phyloP scores from a whole-genome alignment of 1,139 yeast species.

The Kodamaea arcana region DNA sequence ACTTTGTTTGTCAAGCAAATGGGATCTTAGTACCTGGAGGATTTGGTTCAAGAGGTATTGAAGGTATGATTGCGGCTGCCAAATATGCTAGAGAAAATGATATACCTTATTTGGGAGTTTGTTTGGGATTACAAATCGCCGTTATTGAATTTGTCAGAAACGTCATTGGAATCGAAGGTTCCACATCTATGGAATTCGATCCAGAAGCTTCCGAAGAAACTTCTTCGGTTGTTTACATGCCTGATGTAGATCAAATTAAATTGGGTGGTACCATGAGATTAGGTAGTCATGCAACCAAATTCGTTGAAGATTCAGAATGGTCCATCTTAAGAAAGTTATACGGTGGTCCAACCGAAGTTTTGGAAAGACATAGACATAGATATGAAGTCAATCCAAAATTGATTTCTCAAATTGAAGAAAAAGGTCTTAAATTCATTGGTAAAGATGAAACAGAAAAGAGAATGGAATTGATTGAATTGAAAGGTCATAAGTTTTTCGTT shows the following conservation, averaged over 20 bases:
- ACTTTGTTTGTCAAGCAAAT: slow-evolving; percentile 86
- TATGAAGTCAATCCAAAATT: slow-evolving; percentile 91
- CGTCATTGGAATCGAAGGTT: slow-evolving; percentile 62
- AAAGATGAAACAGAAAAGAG: slow-evolving; percentile 85
- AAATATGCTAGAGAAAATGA: slow-evolving; percentile 95
- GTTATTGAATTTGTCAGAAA: slow-evolving; percentile 90
- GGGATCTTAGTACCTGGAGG: slow-evolving; percentile 99
- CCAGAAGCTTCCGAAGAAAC: slow-evolving; percentile 56
- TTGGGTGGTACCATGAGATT: slow-evolving; percentile 99
- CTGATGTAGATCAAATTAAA: slow-evolving; percentile 92
- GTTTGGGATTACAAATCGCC: slow-evolving; percentile 96
- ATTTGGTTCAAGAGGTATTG: slow-evolving; percentile 94
- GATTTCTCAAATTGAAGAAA: slow-evolving; percentile 61
- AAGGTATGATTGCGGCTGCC: slow-evolving; percentile 97
- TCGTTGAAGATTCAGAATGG: slow-evolving; percentile 66
- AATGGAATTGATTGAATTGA: slow-evolving; percentile 89
- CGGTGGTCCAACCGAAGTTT: slow-evolving; percentile 64
- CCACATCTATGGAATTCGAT: slow-evolving; percentile 84
- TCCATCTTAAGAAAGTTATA: slow-evolving; percentile 76
- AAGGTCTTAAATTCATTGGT: slow-evolving; percentile 88
- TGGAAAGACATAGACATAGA: slow-evolving; percentile 98
- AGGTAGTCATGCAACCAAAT: slow-evolving; percentile 86
- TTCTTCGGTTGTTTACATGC: slow-evolving; percentile 94
- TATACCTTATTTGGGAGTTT: slow-evolving; percentile 93
- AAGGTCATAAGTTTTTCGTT: slow-evolving; percentile 80